Conservation (phyloP, 2,329 filamentous ascomycete species). For the Beauveria asiatica region DNA sequence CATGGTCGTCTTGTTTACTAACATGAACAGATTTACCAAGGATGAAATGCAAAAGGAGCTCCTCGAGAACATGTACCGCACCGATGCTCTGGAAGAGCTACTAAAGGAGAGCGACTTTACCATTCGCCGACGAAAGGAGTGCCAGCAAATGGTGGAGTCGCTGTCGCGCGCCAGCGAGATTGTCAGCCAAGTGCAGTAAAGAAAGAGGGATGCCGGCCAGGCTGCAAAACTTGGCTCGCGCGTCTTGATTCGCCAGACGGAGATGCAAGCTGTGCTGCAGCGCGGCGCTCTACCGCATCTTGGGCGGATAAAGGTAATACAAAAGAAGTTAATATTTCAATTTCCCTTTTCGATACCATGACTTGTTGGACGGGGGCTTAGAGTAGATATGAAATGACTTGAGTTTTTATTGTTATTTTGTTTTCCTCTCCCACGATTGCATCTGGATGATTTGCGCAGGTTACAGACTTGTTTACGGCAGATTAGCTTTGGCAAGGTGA, state of each 20-base stretch:
- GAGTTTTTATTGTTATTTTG: neutral
- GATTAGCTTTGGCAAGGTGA: neutral
- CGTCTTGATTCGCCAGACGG: neutral
- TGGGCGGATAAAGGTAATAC: neutral
- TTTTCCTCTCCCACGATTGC: neutral
- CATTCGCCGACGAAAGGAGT: slow-evolving; percentile 88
- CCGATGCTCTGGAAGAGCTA: slow-evolving; percentile 80
- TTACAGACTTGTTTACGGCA: neutral
- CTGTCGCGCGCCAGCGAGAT: slow-evolving; percentile 87
- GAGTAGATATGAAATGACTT: slow-evolving; percentile 22
- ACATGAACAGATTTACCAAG: slow-evolving; percentile 65
- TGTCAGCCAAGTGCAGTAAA: slow-evolving; percentile 68
- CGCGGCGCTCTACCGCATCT: neutral
- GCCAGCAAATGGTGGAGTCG: slow-evolving; percentile 98
- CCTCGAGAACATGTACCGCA: slow-evolving; percentile 94
- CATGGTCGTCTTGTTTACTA: neutral
- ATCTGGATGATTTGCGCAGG: neutral
- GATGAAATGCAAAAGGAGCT: slow-evolving; percentile 98
- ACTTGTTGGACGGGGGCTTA: slow-evolving; percentile 21
- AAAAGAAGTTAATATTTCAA: slow-evolving; percentile 10
- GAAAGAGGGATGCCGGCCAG: neutral
- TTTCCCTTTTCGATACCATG: slow-evolving; percentile 31
- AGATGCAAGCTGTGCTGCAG: neutral
- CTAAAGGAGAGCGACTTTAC: slow-evolving; percentile 99
- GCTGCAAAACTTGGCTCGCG: neutral